A percentile compares a stretch with the other conserved stretches of the same genome.
These are phyloP conservation scores for Avena eriantha DNA, from an alignment of 176 grass and related monocot species.

Conservation along the genomic window DNA sequence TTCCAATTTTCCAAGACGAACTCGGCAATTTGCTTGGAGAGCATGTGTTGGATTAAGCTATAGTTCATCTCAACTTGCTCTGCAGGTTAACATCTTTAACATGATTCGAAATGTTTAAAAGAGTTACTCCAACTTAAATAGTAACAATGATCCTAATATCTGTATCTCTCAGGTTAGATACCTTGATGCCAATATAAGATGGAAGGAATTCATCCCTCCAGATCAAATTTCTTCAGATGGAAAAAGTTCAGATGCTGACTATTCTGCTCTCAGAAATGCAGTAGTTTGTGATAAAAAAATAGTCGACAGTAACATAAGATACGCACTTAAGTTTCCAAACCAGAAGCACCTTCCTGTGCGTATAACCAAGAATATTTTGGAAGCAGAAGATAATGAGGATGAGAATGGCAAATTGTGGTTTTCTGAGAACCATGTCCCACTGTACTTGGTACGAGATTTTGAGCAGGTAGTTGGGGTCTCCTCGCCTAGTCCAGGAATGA, in stretches of 20 bases:
- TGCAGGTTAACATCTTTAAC: conserved; percentile 61
- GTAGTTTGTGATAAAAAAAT: conserved; percentile 83
- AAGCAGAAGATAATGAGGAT: conserved; percentile 64
- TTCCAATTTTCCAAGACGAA: conserved; percentile 77
- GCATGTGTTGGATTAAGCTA: conserved; percentile 76
- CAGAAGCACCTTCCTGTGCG: conserved; percentile 92
- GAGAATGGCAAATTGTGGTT: conserved; percentile 82
- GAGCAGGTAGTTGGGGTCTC: conserved; percentile 60
- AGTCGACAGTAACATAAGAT: conserved; percentile 69
- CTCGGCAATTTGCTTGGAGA: conserved; percentile 82
- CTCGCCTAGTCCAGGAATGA: conserved; percentile 41
- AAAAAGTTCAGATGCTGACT: conserved; percentile 68
- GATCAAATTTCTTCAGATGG: conserved; percentile 77
- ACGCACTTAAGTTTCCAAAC: conserved; percentile 77
- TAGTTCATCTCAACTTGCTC: conserved; percentile 85
- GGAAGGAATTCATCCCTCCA: conserved; percentile 86
- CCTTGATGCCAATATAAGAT: conserved; percentile 91
- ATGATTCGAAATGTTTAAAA: conserved; percentile 33
- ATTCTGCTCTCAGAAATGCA: conserved; percentile 87
- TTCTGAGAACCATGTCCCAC: conserved; percentile 86
- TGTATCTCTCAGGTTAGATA: conserved; percentile 85
- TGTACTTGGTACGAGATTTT: conserved; percentile 82
- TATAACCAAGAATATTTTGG: conserved; percentile 91
- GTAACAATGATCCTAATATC: conserved; percentile 38
- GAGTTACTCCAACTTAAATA: conserved; percentile 21